These are phyloP conservation scores for Fusarium sp. DNA, from an alignment of 2,329 filamentous ascomycete species.

Conservation along the genomic window DNA sequence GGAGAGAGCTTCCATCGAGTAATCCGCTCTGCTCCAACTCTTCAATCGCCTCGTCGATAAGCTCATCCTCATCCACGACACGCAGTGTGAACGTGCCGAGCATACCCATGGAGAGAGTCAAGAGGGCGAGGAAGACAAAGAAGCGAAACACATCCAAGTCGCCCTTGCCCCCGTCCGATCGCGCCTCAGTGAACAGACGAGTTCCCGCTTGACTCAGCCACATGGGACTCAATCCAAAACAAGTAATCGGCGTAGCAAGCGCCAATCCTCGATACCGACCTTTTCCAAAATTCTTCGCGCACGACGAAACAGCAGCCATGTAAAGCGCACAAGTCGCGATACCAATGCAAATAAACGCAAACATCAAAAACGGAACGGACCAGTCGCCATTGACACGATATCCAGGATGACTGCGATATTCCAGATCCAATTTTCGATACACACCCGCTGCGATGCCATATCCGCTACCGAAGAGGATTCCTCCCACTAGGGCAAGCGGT, in stretches of 20 bases:
- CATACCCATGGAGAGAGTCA: slow-evolving; percentile 78
- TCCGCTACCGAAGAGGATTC: slow-evolving; percentile 79
- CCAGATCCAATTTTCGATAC: slow-evolving; percentile 70
- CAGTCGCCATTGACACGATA: slow-evolving; percentile 64
- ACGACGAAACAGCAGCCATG: slow-evolving; percentile 89
- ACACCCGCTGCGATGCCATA: slow-evolving; percentile 86
- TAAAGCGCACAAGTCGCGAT: slow-evolving; percentile 91
- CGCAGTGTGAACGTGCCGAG: slow-evolving; percentile 80
- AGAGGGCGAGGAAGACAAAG: slow-evolving; percentile 84
- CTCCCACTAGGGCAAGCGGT: slow-evolving; percentile 79
- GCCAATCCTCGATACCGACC: slow-evolving; percentile 90
- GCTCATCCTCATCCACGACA: slow-evolving; percentile 84
- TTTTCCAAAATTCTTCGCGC: slow-evolving; percentile 96
- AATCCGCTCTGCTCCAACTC: slow-evolving; percentile 91
- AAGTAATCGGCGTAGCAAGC: slow-evolving; percentile 89
- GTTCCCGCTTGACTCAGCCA: slow-evolving; percentile 93
- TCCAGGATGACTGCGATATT: slow-evolving; percentile 53
- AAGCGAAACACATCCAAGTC: slow-evolving; percentile 83
- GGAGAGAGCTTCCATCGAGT: slow-evolving; percentile 79
- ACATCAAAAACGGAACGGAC: slow-evolving; percentile 85
- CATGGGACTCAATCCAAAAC: slow-evolving; percentile 94
- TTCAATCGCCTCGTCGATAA: slow-evolving; percentile 91
- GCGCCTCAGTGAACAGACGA: slow-evolving; percentile 77
- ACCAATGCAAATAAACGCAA: slow-evolving; percentile 86
- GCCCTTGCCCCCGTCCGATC: slow-evolving; percentile 71